Base-by-base conservation (phyloP, 2,329 filamentous ascomycete genomes). In the Beauveria sp. region DNA sequence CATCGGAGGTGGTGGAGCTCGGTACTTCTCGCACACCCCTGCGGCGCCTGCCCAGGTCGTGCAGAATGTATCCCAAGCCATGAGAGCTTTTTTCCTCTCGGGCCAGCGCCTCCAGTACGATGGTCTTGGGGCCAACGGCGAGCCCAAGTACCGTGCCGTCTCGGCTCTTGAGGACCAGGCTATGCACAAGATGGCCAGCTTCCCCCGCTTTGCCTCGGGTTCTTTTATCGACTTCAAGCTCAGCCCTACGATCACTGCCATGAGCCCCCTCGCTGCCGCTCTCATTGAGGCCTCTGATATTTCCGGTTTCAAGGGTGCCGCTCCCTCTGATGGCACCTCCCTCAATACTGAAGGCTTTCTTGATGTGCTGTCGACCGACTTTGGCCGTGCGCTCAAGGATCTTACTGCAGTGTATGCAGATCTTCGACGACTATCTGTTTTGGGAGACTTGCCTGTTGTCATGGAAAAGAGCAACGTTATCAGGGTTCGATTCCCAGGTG, bases 51-150 rank as follows among this genome's bases (percentile, higher is more conserved):
- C 93, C 1, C 91, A 98, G 73, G 91, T 98, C 52, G 85, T 98
- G 57, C 89, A 95, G 73, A 96, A 96, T 74, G 93, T 97, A n/a
- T 96, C 91, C 14, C 87, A 92, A 67, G 95, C 92, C 5, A 87
- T 98, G 70, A 86, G 95, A 59, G 93, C 92, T 14, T 97, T 99
- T 75, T 88, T 91, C 76, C 81, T 96, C n/a, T 92, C 90, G 0
- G 95, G 95, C 0, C 86, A 96, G 70, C 95, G 93, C 73, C 87
- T 89, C 10, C 89, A 90, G 62, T 97, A 93, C 68, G 90, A 96
- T 71, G 93, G 93, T 14, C 73, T 88, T 49, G 86, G 87, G 60
- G 75, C 84, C 18, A 85, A 82, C 12, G 93, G 93, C 50, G 86
- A 93, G 74, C 89, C 89, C 75, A 83, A 84, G 63, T 97, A 91